A percentile compares a stretch with the other conserved stretches of the same genome.
Conservation (phyloP, 139 green algal species). For the Auxenochlorella pyrenoidosa region DNA sequence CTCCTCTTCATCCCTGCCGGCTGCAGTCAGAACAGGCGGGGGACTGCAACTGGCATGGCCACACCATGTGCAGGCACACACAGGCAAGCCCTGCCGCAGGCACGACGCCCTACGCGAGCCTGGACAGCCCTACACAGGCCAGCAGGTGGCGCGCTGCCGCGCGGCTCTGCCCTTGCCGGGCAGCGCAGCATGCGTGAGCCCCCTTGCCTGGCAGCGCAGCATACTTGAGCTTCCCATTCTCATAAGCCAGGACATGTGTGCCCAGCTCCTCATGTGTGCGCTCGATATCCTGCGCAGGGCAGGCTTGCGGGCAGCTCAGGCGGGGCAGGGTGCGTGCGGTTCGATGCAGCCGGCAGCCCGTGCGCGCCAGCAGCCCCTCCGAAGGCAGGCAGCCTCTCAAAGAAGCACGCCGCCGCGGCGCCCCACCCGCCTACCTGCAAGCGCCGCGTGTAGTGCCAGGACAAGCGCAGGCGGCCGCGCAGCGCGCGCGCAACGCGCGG, state of each 20-base stretch:
- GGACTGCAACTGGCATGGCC: no score
- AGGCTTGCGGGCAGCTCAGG: no score
- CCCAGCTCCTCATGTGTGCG: conserved; percentile 10
- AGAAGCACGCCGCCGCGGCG: no score
- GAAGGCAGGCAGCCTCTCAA: no score
- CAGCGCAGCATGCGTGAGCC: no score
- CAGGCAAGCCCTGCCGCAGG: no score
- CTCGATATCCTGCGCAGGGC: background rate
- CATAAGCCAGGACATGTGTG: conserved; percentile 24
- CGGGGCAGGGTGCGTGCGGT: no score
- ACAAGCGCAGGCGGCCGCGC: conserved; percentile 40
- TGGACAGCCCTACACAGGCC: background rate
- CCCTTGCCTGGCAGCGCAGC: background rate
- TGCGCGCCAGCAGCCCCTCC: no score
- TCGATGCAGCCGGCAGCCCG: no score
- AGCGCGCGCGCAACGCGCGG: conserved; percentile 17
- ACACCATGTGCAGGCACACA: background rate
- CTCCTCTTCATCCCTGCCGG: background rate
- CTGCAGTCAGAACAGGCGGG: background rate
- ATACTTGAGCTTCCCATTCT: conserved; percentile 24
- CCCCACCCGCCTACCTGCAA: background rate
- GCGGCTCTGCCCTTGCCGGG: no score
- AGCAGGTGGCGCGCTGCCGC: no score
- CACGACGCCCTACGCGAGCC: no score
- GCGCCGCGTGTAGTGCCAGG: conserved; percentile 35